Evolutionary conservation across 1,139 yeast genomes (phyloP), one percentile per base, ranked within the genome.

Genomic region (Hanseniaspora uvarum): DNA sequence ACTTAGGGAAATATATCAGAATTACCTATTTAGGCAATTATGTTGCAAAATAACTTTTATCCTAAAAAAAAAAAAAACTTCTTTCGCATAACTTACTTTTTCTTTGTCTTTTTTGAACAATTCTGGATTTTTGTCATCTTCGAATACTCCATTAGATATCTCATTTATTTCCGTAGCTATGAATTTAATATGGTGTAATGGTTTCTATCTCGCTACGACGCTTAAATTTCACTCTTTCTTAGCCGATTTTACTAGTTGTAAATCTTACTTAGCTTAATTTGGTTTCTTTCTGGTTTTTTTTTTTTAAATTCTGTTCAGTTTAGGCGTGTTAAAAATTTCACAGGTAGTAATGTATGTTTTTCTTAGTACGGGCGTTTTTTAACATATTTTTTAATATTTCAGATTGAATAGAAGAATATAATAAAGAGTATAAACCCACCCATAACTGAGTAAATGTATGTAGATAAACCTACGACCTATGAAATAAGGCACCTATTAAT

Each of bases 371-470:
- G n/a, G 31, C 31, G 31, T 28, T 28, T 12, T 31, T 31, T 31
- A 1, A 12, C 16, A 7, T 11, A 31, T 7, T 23, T 23, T 4
- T 14, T 14, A 7, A n/a, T 2, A 23, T 8, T 4, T 38, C 23
- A 12, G n/a, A 14, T 11, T 31, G n/a, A 11, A 31, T 23, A 23
- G 16, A 5, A 39, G n/a, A n/a, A n/a, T n/a, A n/a, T n/a, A 23
- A 1, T 24, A 38, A 11, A 31, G 6, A 11, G 12, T 19, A n/a
- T 47, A 2, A 49, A 34, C 24, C 53, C 53, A 49, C 53, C 53
- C 38, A 49, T 49, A 49, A 49, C 46, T 47, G 53, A 49, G 45
- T 49, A 49, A 41, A 49, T 49, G 53, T 49, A 49, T 49, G 53
- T 49, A 49, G 18, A 37, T 23, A 14, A n/a, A 39, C 43, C 43